phyloP scores from a whole-genome alignment of 2,329 filamentous ascomycete genomes.

The Chalara sp. region DNA sequence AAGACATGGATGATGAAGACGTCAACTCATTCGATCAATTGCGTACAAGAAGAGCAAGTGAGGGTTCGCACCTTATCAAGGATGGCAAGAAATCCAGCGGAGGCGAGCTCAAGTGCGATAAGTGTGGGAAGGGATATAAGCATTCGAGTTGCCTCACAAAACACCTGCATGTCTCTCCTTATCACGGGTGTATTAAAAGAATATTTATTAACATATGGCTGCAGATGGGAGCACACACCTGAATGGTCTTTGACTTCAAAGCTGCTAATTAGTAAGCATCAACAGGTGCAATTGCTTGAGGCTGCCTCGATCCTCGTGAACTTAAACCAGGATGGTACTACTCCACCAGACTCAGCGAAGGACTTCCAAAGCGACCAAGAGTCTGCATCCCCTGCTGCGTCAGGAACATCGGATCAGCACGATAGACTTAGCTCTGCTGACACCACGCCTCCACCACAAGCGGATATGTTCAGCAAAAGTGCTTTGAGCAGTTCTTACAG shows the following conservation, averaged over 20 bases:
- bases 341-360: constrained; percentile 58
- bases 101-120: constrained; percentile 89
- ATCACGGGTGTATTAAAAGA: constrained; percentile 29
- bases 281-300: constrained; percentile 95
- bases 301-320: constrained; percentile 91
- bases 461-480: constrained; percentile 45
- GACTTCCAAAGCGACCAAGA: constrained; percentile 73
- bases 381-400: constrained; percentile 74
- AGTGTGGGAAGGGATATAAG: constrained; percentile 99
- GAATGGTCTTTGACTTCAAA: constrained; percentile 98
- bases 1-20: constrained; percentile 45
- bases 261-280: constrained; percentile 96
- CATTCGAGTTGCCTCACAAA: constrained; percentile 99
- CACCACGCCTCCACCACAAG: constrained; percentile 82
- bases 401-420: constrained; percentile 71
- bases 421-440: constrained; percentile 79
- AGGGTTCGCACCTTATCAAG: constrained; percentile 77
- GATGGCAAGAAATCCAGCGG: constrained; percentile 72
- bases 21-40: constrained; percentile 36
- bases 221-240: constrained; percentile 98
- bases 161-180: constrained; percentile 78
- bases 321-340: constrained; percentile 67
- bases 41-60: constrained; percentile 63
- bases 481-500: constrained; percentile 26
- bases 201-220: constrained; percentile 29